phyloP scores from a whole-genome alignment of 352 stramenopile species.

The Phytopythium boreale region DNA sequence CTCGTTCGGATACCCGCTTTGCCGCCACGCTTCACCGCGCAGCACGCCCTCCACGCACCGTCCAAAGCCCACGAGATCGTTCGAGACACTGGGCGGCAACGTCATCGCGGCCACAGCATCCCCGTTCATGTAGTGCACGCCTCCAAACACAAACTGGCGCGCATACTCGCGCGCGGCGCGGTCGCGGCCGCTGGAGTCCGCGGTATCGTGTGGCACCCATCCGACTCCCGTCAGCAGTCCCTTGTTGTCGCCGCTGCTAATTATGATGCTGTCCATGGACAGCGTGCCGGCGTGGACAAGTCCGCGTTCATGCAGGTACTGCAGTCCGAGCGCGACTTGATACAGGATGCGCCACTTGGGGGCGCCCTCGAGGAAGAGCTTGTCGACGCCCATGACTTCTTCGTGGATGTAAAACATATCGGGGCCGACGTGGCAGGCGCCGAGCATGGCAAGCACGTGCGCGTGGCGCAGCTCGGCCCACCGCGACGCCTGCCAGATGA shows the following conservation, averaged over 20 bases:
- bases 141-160: slow-evolving; percentile 6
- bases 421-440: slow-evolving; percentile 29
- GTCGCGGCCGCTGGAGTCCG: neutral
- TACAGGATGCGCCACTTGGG: slow-evolving; percentile 18
- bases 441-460: slow-evolving; percentile 31
- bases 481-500: slow-evolving; percentile 19
- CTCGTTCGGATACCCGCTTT: slow-evolving; percentile 7
- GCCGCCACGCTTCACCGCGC: slow-evolving; percentile 8
- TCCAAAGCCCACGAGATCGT: slow-evolving; percentile 3
- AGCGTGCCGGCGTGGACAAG: slow-evolving; percentile 16
- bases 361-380: slow-evolving; percentile 25
- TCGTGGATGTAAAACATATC: slow-evolving; percentile 18
- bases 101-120: neutral
- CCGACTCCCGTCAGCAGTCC: slow-evolving; percentile 6
- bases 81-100: neutral
- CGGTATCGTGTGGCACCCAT: neutral
- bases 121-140: neutral
- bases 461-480: slow-evolving; percentile 32
- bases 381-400: slow-evolving; percentile 10
- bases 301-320: slow-evolving; percentile 28
- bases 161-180: neutral
- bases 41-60: slow-evolving; percentile 5
- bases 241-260: slow-evolving; percentile 9
- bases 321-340: slow-evolving; percentile 23
- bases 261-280: slow-evolving; percentile 11